Base-by-base conservation (phyloP, 345 rosid species). In the Melastoma malabathricum region DNA sequence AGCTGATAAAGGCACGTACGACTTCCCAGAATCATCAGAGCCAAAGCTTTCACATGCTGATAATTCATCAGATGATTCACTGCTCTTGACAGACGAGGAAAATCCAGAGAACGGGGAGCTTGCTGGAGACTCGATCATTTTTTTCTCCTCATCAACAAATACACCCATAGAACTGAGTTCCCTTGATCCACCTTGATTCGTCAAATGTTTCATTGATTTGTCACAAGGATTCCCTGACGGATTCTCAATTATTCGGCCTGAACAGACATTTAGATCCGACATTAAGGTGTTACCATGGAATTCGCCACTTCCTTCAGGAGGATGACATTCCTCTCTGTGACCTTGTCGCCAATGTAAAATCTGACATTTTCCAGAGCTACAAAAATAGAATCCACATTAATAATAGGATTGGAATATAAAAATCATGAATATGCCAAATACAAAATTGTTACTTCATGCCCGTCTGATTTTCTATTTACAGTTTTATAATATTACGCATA, bases 31-130 rank as follows among this genome's bases (percentile, higher is more conserved):
- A 63, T 81, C 94, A 68, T 71, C 68, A 49, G 90, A 79, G 61
- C 71, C 59, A 46, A 70, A 54, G 73, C 90, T 84, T 75, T 76
- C 93, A 54, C 79, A 66, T 51, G 69, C 67, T 46, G 88, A 87
- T 70, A 47, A 64, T 51, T 85, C 83, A 54, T 88, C 99, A 63
- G 86, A 75, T 31, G 84, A 85, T 53, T 79, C 86, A 62, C 61
- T 63, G 23, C 69, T 51, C 9, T 56, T 43, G 14, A 73, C 61
- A 18, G 89, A 70, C 61, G 83, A 54, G 43, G 89, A 81, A 66
- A 83, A 83, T 64, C 93, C 94, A 68, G 97, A 80, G 55, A 81
- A 85, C 44, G 80, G 49, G 56, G 55, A 54, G 68, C 47, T 68
- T 80, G 65, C 59, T 72, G 64, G 76, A 69, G 54, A 50, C 38